These are phyloP conservation scores for Colletotrichum liriopes DNA, from an alignment of 2,329 filamentous ascomycete genomes.

Conservation along the genomic window DNA sequence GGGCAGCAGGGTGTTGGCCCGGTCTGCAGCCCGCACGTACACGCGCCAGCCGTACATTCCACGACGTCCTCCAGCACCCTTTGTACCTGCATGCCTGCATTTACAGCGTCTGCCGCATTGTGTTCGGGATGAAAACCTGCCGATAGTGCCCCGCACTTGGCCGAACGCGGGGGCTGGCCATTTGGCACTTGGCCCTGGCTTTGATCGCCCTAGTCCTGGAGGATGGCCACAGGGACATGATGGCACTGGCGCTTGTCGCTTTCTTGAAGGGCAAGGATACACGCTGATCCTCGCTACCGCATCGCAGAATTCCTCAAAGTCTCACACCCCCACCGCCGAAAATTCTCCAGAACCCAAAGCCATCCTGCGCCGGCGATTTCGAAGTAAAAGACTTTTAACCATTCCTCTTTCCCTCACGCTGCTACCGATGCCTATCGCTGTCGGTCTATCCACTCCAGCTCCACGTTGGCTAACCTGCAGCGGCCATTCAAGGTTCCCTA, in stretches of 20 bases:
- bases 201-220: constrained; percentile 9
- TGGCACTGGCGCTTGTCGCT: constrained; percentile 18
- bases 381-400: background rate
- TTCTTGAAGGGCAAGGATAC: constrained; percentile 17
- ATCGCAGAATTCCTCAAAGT: constrained; percentile 30
- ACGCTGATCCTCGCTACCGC: constrained; percentile 29
- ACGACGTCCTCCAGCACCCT: constrained; percentile 13
- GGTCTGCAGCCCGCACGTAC: background rate
- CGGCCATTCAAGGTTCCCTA: background rate
- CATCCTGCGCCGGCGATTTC: constrained; percentile 10
- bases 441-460: background rate
- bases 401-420: background rate
- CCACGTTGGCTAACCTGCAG: background rate
- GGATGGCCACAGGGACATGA: constrained; percentile 26
- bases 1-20: background rate
- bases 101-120: background rate
- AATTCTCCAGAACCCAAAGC: constrained; percentile 24
- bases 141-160: constrained; percentile 28
- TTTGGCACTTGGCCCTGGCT: constrained; percentile 14
- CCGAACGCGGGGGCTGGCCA: constrained; percentile 35
- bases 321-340: constrained; percentile 26
- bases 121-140: constrained; percentile 15
- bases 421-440: background rate
- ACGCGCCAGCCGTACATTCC: background rate
- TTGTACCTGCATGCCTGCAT: constrained; percentile 19